Evolutionary conservation across 1,284 basidiomycete species (phyloP).

Genomic region (Vanrija sp.): DNA sequence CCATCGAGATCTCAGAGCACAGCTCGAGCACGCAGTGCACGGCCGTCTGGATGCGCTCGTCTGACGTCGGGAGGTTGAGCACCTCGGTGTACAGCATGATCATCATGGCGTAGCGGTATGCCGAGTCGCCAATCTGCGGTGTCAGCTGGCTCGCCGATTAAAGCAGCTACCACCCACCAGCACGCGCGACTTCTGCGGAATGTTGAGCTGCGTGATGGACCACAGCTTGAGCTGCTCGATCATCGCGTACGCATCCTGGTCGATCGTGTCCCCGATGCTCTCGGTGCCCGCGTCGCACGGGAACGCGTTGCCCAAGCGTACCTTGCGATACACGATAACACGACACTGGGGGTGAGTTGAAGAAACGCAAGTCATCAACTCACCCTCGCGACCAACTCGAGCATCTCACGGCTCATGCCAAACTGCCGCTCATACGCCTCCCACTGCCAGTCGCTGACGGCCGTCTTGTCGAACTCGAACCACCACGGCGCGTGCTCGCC

Average conservation of each 20-base stretch:
- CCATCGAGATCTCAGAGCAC: slow-evolving; percentile 18
- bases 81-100: slow-evolving; percentile 16
- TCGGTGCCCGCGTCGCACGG: slow-evolving; percentile 1
- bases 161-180: slow-evolving; percentile 2
- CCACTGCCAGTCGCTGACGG: slow-evolving; percentile 12
- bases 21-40: slow-evolving; percentile 20
- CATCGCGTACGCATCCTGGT: slow-evolving; percentile 2
- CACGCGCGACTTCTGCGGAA: slow-evolving; percentile 11
- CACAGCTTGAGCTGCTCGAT: slow-evolving; percentile 11
- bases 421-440: slow-evolving; percentile 19
- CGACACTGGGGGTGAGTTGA: slow-evolving; percentile 1
- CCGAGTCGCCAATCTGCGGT: slow-evolving; percentile 16
- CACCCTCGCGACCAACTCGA: slow-evolving; percentile 19
- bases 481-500: slow-evolving; percentile 17
- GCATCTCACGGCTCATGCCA: slow-evolving; percentile 18
- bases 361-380: not conserved
- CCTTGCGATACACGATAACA: slow-evolving; percentile 11
- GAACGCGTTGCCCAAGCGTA: not conserved
- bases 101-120: slow-evolving; percentile 18
- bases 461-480: slow-evolving; percentile 7
- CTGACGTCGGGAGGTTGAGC: not conserved
- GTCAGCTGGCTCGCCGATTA: not conserved
- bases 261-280: slow-evolving; percentile 5
- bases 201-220: slow-evolving; percentile 5
- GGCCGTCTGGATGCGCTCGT: slow-evolving; percentile 8